These are phyloP conservation scores for Xylaria digitata DNA, from an alignment of 2,329 filamentous ascomycete species.

Conservation along the genomic window DNA sequence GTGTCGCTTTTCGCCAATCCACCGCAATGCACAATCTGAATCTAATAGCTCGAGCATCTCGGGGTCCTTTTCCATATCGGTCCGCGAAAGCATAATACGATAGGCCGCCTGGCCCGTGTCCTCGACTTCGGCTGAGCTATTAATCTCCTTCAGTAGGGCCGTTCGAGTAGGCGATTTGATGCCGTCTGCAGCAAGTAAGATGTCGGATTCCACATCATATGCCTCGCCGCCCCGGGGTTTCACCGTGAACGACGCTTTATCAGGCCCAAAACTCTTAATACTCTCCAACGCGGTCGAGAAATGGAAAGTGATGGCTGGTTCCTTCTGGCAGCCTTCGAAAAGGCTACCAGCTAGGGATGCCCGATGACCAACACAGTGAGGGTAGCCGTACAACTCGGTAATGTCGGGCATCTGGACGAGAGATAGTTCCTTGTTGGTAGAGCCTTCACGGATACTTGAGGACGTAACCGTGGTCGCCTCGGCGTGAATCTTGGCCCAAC, in stretches of 20 bases:
- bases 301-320: slow-evolving; percentile 74
- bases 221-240: slow-evolving; percentile 66
- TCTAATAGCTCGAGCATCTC: slow-evolving; percentile 76
- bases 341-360: slow-evolving; percentile 75
- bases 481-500: slow-evolving; percentile 72
- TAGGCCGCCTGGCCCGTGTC: slow-evolving; percentile 83
- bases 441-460: slow-evolving; percentile 80
- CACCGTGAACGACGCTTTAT: slow-evolving; percentile 66
- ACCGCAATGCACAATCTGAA: slow-evolving; percentile 74
- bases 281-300: slow-evolving; percentile 68
- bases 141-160: slow-evolving; percentile 65
- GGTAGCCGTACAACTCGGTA: slow-evolving; percentile 74
- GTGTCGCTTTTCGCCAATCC: slow-evolving; percentile 80
- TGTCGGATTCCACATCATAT: slow-evolving; percentile 64
- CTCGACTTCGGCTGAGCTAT: slow-evolving; percentile 65
- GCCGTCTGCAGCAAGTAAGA: slow-evolving; percentile 66
- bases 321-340: slow-evolving; percentile 75
- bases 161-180: slow-evolving; percentile 64
- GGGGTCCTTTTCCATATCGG: slow-evolving; percentile 73
- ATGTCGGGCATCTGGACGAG: slow-evolving; percentile 78
- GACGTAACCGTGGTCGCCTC: slow-evolving; percentile 78
- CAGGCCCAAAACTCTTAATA: slow-evolving; percentile 68
- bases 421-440: slow-evolving; percentile 74
- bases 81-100: slow-evolving; percentile 78
- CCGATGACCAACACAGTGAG: slow-evolving; percentile 84